These are phyloP conservation scores for Neotropicomus parvogracilis DNA, from an alignment of 1,284 basidiomycete genomes.

Conservation along the genomic window DNA sequence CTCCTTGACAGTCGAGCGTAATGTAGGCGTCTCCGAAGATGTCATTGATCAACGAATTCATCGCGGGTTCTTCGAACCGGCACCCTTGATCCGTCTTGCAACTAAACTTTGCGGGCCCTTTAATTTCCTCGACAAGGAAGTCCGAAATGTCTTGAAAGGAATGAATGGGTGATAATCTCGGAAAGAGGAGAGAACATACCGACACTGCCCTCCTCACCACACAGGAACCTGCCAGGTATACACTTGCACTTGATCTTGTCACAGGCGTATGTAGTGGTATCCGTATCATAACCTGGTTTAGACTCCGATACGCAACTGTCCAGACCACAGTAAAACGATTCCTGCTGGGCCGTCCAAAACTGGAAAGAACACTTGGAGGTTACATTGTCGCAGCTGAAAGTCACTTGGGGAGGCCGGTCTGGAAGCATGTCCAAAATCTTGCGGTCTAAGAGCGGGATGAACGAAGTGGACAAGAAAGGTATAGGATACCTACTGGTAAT, in stretches of 20 bases:
- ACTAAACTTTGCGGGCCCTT: slow-evolving; percentile 85
- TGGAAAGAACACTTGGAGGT: slow-evolving; percentile 83
- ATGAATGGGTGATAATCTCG: neutral
- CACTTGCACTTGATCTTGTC: slow-evolving; percentile 86
- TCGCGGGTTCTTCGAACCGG: slow-evolving; percentile 91
- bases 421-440: slow-evolving; percentile 90
- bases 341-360: slow-evolving; percentile 93
- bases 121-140: slow-evolving; percentile 87
- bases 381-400: slow-evolving; percentile 78
- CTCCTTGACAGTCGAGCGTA: slow-evolving; percentile 81
- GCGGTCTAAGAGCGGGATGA: slow-evolving; percentile 52
- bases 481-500: slow-evolving; percentile 76
- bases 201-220: slow-evolving; percentile 92
- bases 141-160: slow-evolving; percentile 79
- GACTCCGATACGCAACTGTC: slow-evolving; percentile 57
- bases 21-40: slow-evolving; percentile 93
- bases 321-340: slow-evolving; percentile 94
- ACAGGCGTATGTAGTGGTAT: slow-evolving; percentile 76
- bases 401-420: slow-evolving; percentile 87
- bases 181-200: slow-evolving; percentile 49
- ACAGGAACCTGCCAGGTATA: slow-evolving; percentile 89
- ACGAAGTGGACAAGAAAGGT: neutral
- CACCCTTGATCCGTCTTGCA: slow-evolving; percentile 77
- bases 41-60: slow-evolving; percentile 91
- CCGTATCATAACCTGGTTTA: slow-evolving; percentile 58